Evolutionary conservation across 805 yeast genomes (phyloP).

Genomic region (Starmerella floricola): DNA sequence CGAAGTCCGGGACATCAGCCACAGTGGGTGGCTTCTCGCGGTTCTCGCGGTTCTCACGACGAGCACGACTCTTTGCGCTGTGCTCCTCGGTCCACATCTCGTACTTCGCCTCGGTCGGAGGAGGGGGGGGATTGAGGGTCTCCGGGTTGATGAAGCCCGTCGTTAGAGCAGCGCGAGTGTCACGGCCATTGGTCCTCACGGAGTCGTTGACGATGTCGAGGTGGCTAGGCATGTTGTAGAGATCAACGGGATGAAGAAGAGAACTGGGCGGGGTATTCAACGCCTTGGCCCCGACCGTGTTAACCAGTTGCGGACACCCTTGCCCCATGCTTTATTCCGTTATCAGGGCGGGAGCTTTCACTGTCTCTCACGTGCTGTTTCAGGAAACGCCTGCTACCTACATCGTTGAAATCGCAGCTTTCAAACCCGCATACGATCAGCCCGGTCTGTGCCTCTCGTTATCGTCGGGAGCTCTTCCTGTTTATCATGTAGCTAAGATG

Average conservation of each 20-base stretch:
- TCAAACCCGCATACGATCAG: too few relatives aligned
- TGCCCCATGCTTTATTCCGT: background rate
- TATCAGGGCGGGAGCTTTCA: too few relatives aligned
- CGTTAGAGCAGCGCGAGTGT: conserved; percentile 9
- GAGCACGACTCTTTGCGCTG: conserved; percentile 11
- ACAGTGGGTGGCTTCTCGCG: conserved; percentile 14
- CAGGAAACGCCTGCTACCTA: too few relatives aligned
- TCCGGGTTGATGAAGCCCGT: conserved; percentile 17
- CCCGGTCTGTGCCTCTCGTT: too few relatives aligned
- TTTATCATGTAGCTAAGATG: too few relatives aligned
- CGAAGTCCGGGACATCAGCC: conserved; percentile 20
- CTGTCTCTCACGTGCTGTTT: too few relatives aligned
- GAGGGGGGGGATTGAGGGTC: background rate
- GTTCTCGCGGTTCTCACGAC: conserved; percentile 20
- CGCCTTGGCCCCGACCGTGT: too few relatives aligned
- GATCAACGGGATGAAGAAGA: too few relatives aligned
- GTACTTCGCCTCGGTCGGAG: conserved; percentile 9
- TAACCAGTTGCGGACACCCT: too few relatives aligned
- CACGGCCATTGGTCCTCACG: conserved; percentile 15
- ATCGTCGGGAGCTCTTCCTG: too few relatives aligned
- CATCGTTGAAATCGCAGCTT: too few relatives aligned
- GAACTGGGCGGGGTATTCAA: too few relatives aligned
- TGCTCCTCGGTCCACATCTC: conserved; percentile 20
- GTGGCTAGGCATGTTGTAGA: conserved; percentile 5
- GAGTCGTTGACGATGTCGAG: conserved; percentile 12